Percentiles rank a stretch among this genome's conserved stretches.
Evolutionary conservation across 257 asterid genomes (phyloP).

Genomic region (Dorcoceras hygrometricum): DNA sequence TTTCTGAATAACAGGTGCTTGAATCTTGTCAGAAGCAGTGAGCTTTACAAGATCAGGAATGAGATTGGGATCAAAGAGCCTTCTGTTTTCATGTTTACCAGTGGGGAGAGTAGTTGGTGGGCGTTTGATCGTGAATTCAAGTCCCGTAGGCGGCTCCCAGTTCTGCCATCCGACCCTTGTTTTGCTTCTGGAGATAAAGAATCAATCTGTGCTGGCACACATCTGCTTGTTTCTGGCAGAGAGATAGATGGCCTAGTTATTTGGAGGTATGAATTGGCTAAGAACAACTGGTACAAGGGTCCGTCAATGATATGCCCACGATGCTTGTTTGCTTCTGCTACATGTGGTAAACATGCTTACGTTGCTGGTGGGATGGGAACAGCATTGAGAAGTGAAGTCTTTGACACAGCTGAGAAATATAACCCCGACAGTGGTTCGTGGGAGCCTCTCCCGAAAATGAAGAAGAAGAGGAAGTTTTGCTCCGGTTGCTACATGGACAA

Average conservation of each 20-base stretch:
- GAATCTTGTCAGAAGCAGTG: constrained; percentile 46
- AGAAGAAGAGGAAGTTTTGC: constrained; percentile 44
- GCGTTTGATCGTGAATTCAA: constrained; percentile 54
- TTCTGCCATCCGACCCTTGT: constrained; percentile 61
- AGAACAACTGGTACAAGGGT: constrained; percentile 61
- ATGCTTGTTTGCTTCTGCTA: constrained; percentile 74
- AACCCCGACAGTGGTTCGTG: constrained; percentile 43
- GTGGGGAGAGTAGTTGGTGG: constrained; percentile 75
- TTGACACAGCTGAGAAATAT: constrained; percentile 57
- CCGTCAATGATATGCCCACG: constrained; percentile 68
- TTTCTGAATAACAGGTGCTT: constrained; percentile 54
- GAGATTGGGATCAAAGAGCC: constrained; percentile 49
- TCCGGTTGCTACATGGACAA: constrained; percentile 72
- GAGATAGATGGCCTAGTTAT: constrained; percentile 65
- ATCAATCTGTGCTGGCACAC: constrained; percentile 67
- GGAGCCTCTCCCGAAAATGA: constrained; percentile 72
- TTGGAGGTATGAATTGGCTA: constrained; percentile 61
- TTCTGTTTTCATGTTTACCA: constrained; percentile 62
- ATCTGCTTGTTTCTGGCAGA: constrained; percentile 59
- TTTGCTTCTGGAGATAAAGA: constrained; percentile 67
- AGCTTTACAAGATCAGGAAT: constrained; percentile 51
- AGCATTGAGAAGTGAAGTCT: constrained; percentile 27
- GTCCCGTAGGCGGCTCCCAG: constrained; percentile 50
- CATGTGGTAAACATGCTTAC: constrained; percentile 54
- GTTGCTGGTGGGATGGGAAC: constrained; percentile 75